Conservation (phyloP, 108 stramenopile species). For the Cyclotella cryptica region DNA sequence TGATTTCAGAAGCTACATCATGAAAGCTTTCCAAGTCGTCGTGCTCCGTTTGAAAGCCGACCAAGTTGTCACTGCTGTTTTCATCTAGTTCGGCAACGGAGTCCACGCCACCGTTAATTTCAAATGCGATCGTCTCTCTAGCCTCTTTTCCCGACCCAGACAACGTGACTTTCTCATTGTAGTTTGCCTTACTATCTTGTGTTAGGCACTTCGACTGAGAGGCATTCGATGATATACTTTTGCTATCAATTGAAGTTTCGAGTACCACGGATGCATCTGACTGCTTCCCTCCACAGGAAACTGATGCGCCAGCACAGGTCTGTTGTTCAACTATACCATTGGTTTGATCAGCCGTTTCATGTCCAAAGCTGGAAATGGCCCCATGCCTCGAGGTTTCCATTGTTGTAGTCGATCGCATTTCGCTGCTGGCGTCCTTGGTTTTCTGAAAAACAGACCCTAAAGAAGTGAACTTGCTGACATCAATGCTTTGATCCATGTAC, state of each 20-base stretch:
- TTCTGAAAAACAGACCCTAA: neutral
- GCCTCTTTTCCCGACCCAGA: neutral
- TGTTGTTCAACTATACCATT: no score
- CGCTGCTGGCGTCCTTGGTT: neutral
- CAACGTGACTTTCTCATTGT: neutral
- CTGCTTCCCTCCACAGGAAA: neutral
- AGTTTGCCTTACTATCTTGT: constrained; percentile 10
- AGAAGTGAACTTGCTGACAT: constrained; percentile 6
- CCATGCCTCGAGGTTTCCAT: neutral
- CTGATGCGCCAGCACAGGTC: neutral
- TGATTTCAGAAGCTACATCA: neutral
- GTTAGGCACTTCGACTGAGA: neutral
- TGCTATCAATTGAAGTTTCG: neutral
- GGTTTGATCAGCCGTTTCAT: neutral
- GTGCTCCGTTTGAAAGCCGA: neutral
- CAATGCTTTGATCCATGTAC: neutral
- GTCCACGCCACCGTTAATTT: neutral
- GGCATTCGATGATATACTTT: neutral
- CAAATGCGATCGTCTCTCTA: neutral
- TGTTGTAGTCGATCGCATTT: neutral
- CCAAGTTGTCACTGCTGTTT: neutral
- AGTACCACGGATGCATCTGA: neutral
- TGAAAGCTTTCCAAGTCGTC: neutral
- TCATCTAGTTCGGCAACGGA: neutral
- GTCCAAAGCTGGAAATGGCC: no score